Evolutionary conservation across 345 rosid species (phyloP).

Genomic region (Heritiera fomes): DNA sequence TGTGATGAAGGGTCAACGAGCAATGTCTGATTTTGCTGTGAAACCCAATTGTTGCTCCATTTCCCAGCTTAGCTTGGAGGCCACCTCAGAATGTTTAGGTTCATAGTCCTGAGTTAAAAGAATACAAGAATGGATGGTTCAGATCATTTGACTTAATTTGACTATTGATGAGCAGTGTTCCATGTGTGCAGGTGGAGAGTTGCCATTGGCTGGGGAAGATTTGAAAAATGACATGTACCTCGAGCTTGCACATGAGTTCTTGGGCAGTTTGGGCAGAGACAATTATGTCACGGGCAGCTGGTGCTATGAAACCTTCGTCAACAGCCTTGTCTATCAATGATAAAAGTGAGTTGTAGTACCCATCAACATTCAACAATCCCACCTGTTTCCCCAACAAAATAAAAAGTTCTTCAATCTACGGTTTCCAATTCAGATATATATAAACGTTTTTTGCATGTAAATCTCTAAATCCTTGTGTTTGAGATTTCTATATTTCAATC

Average conservation of each 20-base stretch:
- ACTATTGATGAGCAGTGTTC: not conserved
- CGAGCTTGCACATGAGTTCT: constrained; percentile 72
- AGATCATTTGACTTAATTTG: not conserved
- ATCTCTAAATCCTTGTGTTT: not conserved
- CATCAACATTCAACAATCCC: constrained; percentile 74
- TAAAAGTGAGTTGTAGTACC: constrained; percentile 65
- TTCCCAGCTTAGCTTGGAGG: constrained; percentile 62
- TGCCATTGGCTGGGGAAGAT: not conserved
- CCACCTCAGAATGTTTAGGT: constrained; percentile 50
- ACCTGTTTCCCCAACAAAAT: constrained; percentile 39
- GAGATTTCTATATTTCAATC: not conserved
- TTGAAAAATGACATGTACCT: constrained; percentile 35
- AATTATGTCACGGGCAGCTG: constrained; percentile 74
- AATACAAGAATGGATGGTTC: not conserved
- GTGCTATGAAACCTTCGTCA: constrained; percentile 73
- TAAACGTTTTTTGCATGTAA: constrained; percentile 11
- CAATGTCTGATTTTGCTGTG: constrained; percentile 48
- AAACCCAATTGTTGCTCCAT: constrained; percentile 60
- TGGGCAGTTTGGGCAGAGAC: constrained; percentile 73
- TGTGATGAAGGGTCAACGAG: constrained; percentile 42
- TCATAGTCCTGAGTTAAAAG: constrained; percentile 51
- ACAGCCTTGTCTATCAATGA: constrained; percentile 83
- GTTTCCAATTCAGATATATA: not conserved
- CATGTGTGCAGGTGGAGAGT: not conserved
- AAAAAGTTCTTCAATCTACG: not conserved